Conservation (phyloP, 192 early-diverging fungal species). For the Coemansia sp. region DNA sequence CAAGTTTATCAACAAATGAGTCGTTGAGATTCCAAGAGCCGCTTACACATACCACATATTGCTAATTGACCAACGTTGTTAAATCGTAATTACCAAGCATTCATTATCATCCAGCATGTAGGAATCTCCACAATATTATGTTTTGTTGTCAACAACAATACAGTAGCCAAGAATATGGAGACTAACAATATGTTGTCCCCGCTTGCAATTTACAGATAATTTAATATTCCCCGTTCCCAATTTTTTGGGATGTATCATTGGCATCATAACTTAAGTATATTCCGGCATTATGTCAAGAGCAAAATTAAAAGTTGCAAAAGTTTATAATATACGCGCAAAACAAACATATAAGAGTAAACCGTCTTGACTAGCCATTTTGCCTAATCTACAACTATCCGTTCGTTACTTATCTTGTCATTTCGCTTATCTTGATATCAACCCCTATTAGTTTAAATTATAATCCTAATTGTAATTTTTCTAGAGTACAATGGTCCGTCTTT, state of each 20-base stretch:
- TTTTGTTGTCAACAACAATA: no score
- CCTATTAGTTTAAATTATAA: background rate
- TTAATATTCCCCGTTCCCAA: no score
- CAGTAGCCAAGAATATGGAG: no score
- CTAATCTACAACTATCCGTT: background rate
- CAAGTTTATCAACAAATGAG: background rate
- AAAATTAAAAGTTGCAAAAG: background rate
- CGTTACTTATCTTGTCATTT: background rate
- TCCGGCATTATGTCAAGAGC: no score
- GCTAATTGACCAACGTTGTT: background rate
- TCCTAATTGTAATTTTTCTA: background rate
- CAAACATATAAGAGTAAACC: background rate
- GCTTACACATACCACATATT: no score
- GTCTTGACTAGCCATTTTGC: background rate
- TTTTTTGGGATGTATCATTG: no score
- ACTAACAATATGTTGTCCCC: no score
- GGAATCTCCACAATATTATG: no score
- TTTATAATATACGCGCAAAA: background rate
- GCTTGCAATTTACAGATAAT: no score
- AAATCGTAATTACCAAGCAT: background rate
- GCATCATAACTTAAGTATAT: no score
- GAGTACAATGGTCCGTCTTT: constrained; percentile 32
- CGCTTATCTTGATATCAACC: background rate
- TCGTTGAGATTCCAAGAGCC: no score
- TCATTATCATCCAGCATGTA: no score